These are phyloP conservation scores for Cutaneotrichosporon sp. DNA, from an alignment of 1,284 basidiomycete genomes.

Conservation along the genomic window DNA sequence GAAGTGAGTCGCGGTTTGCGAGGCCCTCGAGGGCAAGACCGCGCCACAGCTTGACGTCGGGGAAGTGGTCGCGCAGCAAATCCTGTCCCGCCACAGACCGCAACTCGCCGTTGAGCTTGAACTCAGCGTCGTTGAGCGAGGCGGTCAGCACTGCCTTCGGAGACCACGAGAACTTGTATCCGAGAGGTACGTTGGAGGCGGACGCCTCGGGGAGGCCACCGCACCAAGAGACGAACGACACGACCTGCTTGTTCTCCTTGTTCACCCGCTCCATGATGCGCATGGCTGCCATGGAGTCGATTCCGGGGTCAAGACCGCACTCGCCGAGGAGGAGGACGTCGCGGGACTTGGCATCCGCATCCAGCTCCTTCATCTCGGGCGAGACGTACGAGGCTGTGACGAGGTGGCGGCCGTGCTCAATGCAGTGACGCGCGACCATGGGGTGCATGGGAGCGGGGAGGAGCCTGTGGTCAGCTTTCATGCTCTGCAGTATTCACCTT, in stretches of 20 bases:
- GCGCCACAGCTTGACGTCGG: constrained; percentile 61
- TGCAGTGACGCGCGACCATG: constrained; percentile 69
- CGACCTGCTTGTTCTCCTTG: constrained; percentile 59
- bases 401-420: constrained; percentile 68
- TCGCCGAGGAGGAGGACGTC: constrained; percentile 81
- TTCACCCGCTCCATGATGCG: constrained; percentile 62
- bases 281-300: constrained; percentile 83
- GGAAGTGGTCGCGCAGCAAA: constrained; percentile 60
- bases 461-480: constrained; percentile 50
- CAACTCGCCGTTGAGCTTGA: constrained; percentile 53
- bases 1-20: constrained; percentile 79
- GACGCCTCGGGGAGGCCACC: constrained; percentile 86
- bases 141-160: constrained; percentile 82
- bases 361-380: constrained; percentile 66
- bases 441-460: constrained; percentile 75
- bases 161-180: constrained; percentile 95
- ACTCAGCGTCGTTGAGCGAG: constrained; percentile 70
- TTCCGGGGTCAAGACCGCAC: constrained; percentile 91
- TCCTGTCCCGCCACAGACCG: constrained; percentile 55
- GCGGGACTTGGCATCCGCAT: constrained; percentile 61
- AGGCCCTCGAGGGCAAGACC: constrained; percentile 76
- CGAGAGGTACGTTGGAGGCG: constrained; percentile 59
- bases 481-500: too few relatives aligned
- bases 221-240: constrained; percentile 87
- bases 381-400: constrained; percentile 92